A percentile compares a stretch with the other conserved stretches of the same genome.
Evolutionary conservation across 345 rosid genomes (phyloP).

Genomic region (Rhodamnia rubescens): DNA sequence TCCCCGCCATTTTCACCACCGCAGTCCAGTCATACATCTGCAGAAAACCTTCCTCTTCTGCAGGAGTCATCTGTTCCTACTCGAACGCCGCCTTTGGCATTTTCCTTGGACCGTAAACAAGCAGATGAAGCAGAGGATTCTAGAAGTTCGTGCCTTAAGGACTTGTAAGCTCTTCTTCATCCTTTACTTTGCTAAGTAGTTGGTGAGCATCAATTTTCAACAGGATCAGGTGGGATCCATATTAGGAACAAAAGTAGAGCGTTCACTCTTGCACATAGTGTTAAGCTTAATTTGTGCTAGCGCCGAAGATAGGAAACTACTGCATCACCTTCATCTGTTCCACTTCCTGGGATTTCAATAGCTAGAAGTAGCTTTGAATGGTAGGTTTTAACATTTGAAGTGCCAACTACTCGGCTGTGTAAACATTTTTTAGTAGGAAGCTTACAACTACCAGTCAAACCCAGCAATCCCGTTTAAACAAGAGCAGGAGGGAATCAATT

Average conservation of each 20-base stretch:
- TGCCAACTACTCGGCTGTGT: background rate
- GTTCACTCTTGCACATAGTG: background rate
- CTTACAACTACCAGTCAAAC: conserved; percentile 20
- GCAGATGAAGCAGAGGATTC: background rate
- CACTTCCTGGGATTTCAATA: background rate
- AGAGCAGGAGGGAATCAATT: background rate
- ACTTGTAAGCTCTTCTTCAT: conserved; percentile 23
- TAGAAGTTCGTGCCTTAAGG: conserved; percentile 23
- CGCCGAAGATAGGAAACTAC: background rate
- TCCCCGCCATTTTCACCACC: conserved; percentile 42
- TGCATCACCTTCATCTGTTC: background rate
- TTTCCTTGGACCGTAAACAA: conserved; percentile 21
- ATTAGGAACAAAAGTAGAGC: background rate
- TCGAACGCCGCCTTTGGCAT: conserved; percentile 9
- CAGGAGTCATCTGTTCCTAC: conserved; percentile 3
- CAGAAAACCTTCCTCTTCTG: conserved; percentile 31
- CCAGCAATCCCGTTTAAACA: background rate
- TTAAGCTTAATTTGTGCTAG: background rate
- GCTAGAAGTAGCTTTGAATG: conserved; percentile 9
- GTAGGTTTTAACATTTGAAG: background rate
- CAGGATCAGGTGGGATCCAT: background rate
- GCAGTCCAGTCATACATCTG: conserved; percentile 12
- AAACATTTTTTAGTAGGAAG: background rate
- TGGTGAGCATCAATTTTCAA: background rate
- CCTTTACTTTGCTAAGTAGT: background rate